These are phyloP conservation scores for Lactarius pseudohatsudake DNA, from an alignment of 768 basidiomycete species.

Conservation along the genomic window DNA sequence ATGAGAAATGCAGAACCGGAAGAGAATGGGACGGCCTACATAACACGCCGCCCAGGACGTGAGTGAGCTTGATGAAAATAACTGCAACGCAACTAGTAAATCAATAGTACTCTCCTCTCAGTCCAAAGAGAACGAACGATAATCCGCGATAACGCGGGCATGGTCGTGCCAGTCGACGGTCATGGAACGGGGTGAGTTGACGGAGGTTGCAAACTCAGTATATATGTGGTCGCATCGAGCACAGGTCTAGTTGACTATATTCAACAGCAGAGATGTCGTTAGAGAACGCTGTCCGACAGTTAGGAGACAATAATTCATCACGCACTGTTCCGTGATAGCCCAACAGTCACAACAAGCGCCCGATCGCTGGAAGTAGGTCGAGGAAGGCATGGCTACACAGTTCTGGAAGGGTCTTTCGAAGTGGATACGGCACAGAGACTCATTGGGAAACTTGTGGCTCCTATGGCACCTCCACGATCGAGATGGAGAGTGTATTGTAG, in stretches of 20 bases:
- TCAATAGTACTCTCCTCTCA: not conserved
- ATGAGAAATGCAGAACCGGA: not conserved
- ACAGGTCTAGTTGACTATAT: not conserved
- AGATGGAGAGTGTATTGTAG: too few relatives aligned
- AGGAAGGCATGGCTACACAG: not conserved
- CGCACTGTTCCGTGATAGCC: not conserved
- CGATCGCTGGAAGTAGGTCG: not conserved
- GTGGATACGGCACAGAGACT: not conserved
- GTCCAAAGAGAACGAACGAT: not conserved
- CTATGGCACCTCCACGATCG: not conserved
- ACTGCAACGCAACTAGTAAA: not conserved
- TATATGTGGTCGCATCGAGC: not conserved
- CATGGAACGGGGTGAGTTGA: not conserved
- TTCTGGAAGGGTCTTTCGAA: not conserved
- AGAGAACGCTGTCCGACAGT: not conserved
- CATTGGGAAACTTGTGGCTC: not conserved
- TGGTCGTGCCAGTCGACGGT: not conserved
- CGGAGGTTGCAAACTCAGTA: not conserved
- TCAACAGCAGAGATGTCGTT: not conserved
- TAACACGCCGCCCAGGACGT: slow-evolving; percentile 20
- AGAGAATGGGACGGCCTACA: slow-evolving; percentile 7
- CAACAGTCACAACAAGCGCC: not conserved
- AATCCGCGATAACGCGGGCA: not conserved
- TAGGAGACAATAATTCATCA: not conserved
- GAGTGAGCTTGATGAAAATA: slow-evolving; percentile 1